Percentiles rank a stretch among this genome's conserved stretches.
phyloP scores from a whole-genome alignment of 2,329 filamentous ascomycete genomes.

The Pseudomassariella vexata region DNA sequence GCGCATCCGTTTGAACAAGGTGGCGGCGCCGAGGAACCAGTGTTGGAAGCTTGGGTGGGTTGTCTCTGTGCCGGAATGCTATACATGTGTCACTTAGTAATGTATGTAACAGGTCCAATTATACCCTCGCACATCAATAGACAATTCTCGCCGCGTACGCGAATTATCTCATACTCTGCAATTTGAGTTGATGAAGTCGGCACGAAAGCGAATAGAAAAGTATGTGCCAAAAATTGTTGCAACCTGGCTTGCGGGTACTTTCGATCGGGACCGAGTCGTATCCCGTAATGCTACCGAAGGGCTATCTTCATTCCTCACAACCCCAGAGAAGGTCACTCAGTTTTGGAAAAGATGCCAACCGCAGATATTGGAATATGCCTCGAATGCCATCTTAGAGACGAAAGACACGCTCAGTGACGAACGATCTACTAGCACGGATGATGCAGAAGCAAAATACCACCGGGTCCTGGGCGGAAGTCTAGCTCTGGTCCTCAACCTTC shows the following conservation, averaged over 20 bases:
- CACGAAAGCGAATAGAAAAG: constrained; percentile 78
- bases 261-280: constrained; percentile 76
- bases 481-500: constrained; percentile 47
- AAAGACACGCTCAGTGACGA: constrained; percentile 82
- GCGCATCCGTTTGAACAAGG: constrained; percentile 45
- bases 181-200: constrained; percentile 51
- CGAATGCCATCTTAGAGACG: constrained; percentile 75
- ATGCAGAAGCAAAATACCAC: constrained; percentile 79
- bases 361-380: constrained; percentile 76
- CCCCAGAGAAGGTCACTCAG: constrained; percentile 68
- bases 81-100: constrained; percentile 9
- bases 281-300: constrained; percentile 73
- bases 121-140: constrained; percentile 86
- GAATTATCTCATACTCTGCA: constrained; percentile 79
- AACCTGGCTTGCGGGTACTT: constrained; percentile 85
- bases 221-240: constrained; percentile 73
- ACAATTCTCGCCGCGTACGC: constrained; percentile 80
- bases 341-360: constrained; percentile 80
- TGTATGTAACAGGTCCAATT: constrained; percentile 59
- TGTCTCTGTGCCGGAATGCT: constrained; percentile 1
- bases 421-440: constrained; percentile 74
- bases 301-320: constrained; percentile 68
- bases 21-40: constrained; percentile 67
- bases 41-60: constrained; percentile 83
- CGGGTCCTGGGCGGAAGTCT: constrained; percentile 60